Base-by-base conservation (phyloP, 371 early-diverging fungal species). In the Syncephalastrum sp. region DNA sequence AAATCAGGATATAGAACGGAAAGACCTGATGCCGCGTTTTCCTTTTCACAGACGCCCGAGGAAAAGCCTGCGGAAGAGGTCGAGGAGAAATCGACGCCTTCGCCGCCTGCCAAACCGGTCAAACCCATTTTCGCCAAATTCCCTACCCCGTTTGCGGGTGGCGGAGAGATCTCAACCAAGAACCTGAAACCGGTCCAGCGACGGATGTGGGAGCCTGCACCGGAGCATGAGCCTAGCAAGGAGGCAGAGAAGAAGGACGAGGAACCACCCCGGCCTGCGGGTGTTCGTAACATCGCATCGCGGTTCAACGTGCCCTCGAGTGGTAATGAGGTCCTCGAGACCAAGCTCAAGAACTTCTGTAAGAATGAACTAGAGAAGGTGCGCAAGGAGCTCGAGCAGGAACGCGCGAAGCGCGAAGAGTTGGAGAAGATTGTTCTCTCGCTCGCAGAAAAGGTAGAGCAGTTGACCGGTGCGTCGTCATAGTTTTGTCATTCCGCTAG, bases 41-140 rank as follows among this genome's bases (percentile, higher is more conserved):
- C 25, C 19, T 17, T 42, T 44, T 46, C 10, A 23, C 42, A 45
- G 54, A 21, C 17, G 10, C 33, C 17, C 6, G 15, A 25, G 13
- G 24, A 61, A 55, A 44, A 33, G 15, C 57, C 62, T 43, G 51
- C 55, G 19, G 57, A 57, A 52, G 61, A 68, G 50, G 63, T 17
- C 58, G 47, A 15, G 29, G 58, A 14, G 64, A 55, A 55, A 45
- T 33, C n/a, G 50, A 53, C 13, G 63, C 68, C 79, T 7, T 52
- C 64, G 4, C 71, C 69, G 42, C 84, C 84, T 19, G 73, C 82
- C 24, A 84, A 84, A 59, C 85, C 85, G 0, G 60, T 81, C 25
- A 84, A 84, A 47, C 85, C 85, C n/a, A 82, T 84, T 43, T 84
- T 84, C 67, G 73, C 75, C 42, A 84, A 84, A 59, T 84, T 82